These are phyloP conservation scores for Calonectria crousiana DNA, from an alignment of 2,329 filamentous ascomycete species.

Conservation along the genomic window DNA sequence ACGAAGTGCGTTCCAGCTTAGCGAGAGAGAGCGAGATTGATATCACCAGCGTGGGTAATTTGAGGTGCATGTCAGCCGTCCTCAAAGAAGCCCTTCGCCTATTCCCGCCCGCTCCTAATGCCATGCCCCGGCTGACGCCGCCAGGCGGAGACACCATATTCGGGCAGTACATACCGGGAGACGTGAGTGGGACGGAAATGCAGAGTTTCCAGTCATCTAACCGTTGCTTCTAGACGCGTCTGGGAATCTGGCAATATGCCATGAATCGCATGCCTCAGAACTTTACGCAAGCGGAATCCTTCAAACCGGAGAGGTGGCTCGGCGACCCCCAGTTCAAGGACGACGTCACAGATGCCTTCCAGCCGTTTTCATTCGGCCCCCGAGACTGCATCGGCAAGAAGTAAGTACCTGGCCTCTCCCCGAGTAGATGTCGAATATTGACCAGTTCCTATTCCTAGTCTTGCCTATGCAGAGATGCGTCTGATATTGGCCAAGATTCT, in stretches of 20 bases:
- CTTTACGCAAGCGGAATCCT: conserved; percentile 7
- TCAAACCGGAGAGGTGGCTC: conserved; percentile 25
- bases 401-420: neutral
- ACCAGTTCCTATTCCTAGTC: neutral
- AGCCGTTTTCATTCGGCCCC: conserved; percentile 25
- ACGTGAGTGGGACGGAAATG: neutral
- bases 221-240: neutral
- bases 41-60: neutral
- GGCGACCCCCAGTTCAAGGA: neutral
- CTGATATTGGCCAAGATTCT: conserved; percentile 5
- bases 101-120: conserved; percentile 6
- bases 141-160: conserved; percentile 7
- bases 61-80: neutral
- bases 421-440: neutral
- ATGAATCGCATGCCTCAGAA: conserved; percentile 12
- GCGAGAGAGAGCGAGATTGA: neutral
- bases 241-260: conserved; percentile 15
- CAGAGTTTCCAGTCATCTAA: neutral
- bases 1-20: conserved; percentile 3
- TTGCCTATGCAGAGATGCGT: conserved; percentile 2
- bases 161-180: neutral
- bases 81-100: conserved; percentile 18
- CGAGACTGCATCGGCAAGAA: conserved; percentile 26
- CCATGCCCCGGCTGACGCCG: neutral
- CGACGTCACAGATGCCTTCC: conserved; percentile 5